Conservation (phyloP, 306 rosid genomes). For the Fragaria nilgerrensis region DNA sequence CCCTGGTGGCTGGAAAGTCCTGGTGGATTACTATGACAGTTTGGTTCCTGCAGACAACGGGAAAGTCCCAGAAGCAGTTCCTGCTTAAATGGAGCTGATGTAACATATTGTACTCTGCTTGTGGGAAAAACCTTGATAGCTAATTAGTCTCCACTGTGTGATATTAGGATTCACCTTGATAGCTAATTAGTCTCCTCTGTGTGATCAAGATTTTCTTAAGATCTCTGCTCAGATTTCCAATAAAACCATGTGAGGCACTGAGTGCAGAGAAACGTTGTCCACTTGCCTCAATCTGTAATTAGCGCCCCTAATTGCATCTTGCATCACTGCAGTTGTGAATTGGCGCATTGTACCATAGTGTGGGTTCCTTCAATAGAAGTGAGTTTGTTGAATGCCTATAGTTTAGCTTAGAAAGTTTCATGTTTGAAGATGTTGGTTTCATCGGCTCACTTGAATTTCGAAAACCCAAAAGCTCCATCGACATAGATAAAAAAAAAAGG, state of each 20-base stretch:
- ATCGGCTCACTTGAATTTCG: not conserved
- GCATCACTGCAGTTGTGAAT: conserved; percentile 50
- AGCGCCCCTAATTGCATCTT: conserved; percentile 42
- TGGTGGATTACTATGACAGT: conserved; percentile 93
- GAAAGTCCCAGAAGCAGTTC: conserved; percentile 75
- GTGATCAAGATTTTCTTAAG: conserved; percentile 20
- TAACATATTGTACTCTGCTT: conserved; percentile 26
- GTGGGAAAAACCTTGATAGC: conserved; percentile 52
- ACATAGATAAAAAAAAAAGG: not conserved
- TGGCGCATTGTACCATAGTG: conserved; percentile 48
- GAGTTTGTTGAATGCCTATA: conserved; percentile 21
- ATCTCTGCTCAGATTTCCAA: conserved; percentile 33
- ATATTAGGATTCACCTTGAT: conserved; percentile 18
- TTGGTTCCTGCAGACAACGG: conserved; percentile 44
- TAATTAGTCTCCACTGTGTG: conserved; percentile 40
- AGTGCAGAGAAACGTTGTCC: conserved; percentile 30
- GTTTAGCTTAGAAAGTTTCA: not conserved
- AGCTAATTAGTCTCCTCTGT: conserved; percentile 37
- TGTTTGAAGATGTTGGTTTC: not conserved
- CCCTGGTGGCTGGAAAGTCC: conserved; percentile 94
- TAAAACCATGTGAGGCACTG: conserved; percentile 47
- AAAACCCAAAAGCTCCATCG: not conserved
- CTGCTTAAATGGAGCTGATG: conserved; percentile 47
- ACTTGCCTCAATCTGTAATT: conserved; percentile 48
- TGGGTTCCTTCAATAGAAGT: conserved; percentile 22